Conservation (phyloP, 2,329 filamentous ascomycete species). For the Arthroderma sp. region DNA sequence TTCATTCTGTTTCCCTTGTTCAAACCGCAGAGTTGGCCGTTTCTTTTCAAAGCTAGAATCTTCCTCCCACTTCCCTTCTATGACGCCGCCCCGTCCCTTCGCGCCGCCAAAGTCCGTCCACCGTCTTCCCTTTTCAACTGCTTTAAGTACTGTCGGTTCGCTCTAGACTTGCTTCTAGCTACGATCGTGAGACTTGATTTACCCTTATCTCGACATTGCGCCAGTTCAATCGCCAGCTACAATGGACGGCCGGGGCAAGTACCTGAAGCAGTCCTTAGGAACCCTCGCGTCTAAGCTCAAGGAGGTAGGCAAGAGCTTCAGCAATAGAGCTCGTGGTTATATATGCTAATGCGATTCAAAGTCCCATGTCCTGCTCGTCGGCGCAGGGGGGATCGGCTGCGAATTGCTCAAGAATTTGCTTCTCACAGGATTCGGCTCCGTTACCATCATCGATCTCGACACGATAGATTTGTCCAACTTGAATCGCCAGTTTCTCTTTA, state of each 20-base stretch:
- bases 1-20: no score
- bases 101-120: no score
- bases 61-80: no score
- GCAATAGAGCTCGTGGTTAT: background rate
- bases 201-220: no score
- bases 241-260: constrained; percentile 22
- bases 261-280: constrained; percentile 32
- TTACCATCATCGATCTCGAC: constrained; percentile 92
- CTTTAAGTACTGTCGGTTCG: background rate
- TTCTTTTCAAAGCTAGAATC: no score
- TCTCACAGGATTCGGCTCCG: constrained; percentile 78
- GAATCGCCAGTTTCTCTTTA: constrained; percentile 93
- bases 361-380: constrained; percentile 84
- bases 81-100: no score
- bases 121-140: background rate
- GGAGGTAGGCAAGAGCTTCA: constrained; percentile 20
- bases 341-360: constrained; percentile 25
- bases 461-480: constrained; percentile 97
- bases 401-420: constrained; percentile 95
- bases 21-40: no score
- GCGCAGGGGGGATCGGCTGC: constrained; percentile 92
- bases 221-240: background rate
- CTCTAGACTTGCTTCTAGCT: background rate
- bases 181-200: no score
- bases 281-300: constrained; percentile 26